phyloP scores from a whole-genome alignment of 257 asterid species.

The Thymus quinquecostatus region DNA sequence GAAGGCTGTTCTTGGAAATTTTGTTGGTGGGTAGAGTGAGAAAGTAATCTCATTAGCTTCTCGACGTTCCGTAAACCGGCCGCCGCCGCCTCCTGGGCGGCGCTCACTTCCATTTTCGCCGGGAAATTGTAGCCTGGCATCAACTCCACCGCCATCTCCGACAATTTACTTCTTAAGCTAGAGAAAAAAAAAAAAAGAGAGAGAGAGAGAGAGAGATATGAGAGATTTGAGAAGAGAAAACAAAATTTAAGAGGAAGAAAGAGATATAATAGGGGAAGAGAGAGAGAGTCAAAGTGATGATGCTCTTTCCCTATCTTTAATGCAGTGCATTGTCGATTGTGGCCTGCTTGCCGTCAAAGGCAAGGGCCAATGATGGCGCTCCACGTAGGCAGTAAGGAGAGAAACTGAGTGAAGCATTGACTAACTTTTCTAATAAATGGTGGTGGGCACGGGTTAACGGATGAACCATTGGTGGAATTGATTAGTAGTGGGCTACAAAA shows the following conservation, averaged over 20 bases:
- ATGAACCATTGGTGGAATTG: constrained; percentile 43
- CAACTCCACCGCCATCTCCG: constrained; percentile 55
- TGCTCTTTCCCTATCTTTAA: constrained; percentile 37
- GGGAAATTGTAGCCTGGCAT: constrained; percentile 44
- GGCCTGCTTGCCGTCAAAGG: constrained; percentile 44
- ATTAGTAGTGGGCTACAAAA: constrained; percentile 30
- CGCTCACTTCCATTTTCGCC: constrained; percentile 53
- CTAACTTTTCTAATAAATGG: constrained; percentile 32
- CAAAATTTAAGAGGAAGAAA: constrained; percentile 21
- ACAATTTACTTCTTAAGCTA: constrained; percentile 25
- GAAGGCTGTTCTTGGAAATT: constrained; percentile 30
- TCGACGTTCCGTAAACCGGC: constrained; percentile 66
- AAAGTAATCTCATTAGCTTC: constrained; percentile 50
- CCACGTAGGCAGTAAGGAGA: constrained; percentile 36
- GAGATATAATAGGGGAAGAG: constrained; percentile 33
- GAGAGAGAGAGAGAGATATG: no score
- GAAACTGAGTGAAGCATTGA: constrained; percentile 39
- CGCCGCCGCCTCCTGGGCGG: constrained; percentile 64
- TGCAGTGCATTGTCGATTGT: constrained; percentile 31
- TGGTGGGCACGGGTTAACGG: constrained; percentile 46
- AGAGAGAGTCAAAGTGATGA: constrained; percentile 44
- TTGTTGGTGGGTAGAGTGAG: constrained; percentile 40
- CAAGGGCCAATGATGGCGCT: constrained; percentile 14
- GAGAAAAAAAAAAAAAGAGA: background rate
- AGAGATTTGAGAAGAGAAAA: constrained; percentile 30